A percentile compares a stretch with the other conserved stretches of the same genome.
Evolutionary conservation across 805 yeast genomes (phyloP).

Genomic region (Saturnispora serradocipensis): DNA sequence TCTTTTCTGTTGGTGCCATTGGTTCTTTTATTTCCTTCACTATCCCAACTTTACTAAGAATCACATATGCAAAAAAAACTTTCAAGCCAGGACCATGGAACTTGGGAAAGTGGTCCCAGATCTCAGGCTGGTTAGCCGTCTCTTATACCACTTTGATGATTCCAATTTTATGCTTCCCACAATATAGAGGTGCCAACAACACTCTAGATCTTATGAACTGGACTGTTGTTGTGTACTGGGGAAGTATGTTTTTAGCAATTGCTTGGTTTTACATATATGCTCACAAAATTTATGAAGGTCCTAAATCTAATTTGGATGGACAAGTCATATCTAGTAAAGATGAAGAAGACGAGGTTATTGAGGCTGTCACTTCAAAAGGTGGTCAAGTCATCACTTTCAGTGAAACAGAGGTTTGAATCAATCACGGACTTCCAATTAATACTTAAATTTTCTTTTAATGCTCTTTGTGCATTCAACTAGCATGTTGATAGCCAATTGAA

Average conservation of each 20-base stretch:
- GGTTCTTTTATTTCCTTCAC: slow-evolving; percentile 59
- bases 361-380: slow-evolving; percentile 15
- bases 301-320: slow-evolving; percentile 41
- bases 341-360: slow-evolving; percentile 17
- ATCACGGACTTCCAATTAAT: neutral
- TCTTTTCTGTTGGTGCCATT: slow-evolving; percentile 66
- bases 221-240: slow-evolving; percentile 55
- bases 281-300: slow-evolving; percentile 53
- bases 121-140: slow-evolving; percentile 39
- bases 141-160: slow-evolving; percentile 46
- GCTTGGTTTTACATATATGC: slow-evolving; percentile 46
- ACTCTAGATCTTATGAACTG: slow-evolving; percentile 46
- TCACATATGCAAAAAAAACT: slow-evolving; percentile 41
- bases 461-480: neutral
- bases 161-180: slow-evolving; percentile 53
- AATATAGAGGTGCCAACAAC: slow-evolving; percentile 31
- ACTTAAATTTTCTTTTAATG: neutral
- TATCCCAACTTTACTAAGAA: slow-evolving; percentile 52
- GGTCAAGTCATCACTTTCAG: slow-evolving; percentile 10
- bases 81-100: slow-evolving; percentile 63
- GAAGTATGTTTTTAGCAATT: slow-evolving; percentile 44
- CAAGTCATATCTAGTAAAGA: slow-evolving; percentile 19
- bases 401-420: slow-evolving; percentile 5
- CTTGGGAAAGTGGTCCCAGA: slow-evolving; percentile 44
- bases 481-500: neutral